Evolutionary conservation across 495 filamentous ascomycete genomes (phyloP), one percentile per base, ranked within the genome.

Genomic region (Cairneyella variabilis): DNA sequence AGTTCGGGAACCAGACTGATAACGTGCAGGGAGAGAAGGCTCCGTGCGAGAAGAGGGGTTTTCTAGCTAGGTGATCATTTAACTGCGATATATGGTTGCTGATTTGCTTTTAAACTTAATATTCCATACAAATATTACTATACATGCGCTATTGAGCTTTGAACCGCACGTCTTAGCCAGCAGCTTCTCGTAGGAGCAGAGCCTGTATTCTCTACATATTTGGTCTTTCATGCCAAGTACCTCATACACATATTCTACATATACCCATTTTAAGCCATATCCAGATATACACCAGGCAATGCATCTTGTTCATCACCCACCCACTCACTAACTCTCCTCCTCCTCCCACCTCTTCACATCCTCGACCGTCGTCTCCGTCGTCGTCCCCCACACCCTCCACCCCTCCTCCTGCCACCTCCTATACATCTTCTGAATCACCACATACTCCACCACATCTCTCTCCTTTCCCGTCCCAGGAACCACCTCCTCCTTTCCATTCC

Each of bases 311-410:
- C 26, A 22, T 12, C 27, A n/a, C n/a, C n/a, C n/a, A n/a, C n/a
- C n/a, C n/a, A n/a, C n/a, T n/a, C n/a, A 12, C 27, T 16, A 25
- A 16, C 44, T 20, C 12, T 47, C 16, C 6, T 32, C 28, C 14
- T 14, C 28, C 28, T 32, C 28, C 21, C 18, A 45, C 17, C 42
- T 56, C 43, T 66, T 41, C 45, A 78, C 66, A 18, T 71, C 68
- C 23, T 84, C 74, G 18, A 67, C 66, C 36, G 75, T 80, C 9
- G 80, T 86, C 60, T 84, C 76, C 55, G 76, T 71, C 32, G 79
- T 66, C 30, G 80, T 83, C 21, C 90, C 90, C 83, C 90, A 88
- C 42, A 95, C 63, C 64, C 75, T 79, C 91, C 91, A 97, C 11
- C 76, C 75, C 32, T 66, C 68, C 37, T 82, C 75, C 56, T 74